phyloP scores from a whole-genome alignment of 2,329 filamentous ascomycete species.

The Myriosclerotinia duriaeana region DNA sequence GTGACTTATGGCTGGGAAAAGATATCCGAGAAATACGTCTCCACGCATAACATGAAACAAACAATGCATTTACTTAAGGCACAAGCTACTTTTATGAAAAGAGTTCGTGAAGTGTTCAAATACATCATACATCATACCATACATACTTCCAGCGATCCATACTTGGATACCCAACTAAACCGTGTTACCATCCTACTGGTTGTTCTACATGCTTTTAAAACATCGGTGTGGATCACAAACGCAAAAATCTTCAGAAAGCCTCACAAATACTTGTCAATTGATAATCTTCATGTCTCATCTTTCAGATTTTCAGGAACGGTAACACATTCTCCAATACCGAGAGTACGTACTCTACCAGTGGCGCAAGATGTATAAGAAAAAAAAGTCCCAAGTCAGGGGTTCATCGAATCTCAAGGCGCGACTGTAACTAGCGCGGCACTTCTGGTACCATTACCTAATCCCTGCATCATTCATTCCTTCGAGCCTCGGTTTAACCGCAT shows the following conservation, averaged over 20 bases:
- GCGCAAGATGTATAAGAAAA: neutral
- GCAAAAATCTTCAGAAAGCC: neutral
- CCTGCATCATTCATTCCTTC: constrained; percentile 13
- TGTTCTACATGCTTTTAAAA: constrained; percentile 9
- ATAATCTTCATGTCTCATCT: neutral
- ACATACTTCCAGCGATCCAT: constrained; percentile 17
- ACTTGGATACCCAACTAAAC: neutral
- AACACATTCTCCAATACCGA: neutral
- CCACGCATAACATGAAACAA: neutral
- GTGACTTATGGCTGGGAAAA: neutral
- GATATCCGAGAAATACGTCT: constrained; percentile 3
- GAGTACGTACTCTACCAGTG: neutral
- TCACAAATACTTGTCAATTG: neutral
- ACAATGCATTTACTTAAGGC: neutral
- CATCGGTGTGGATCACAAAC: constrained; percentile 14
- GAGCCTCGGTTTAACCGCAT: constrained; percentile 18
- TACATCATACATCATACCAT: constrained; percentile 6
- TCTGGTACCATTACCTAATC: constrained; percentile 4
- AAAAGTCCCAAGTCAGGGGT: constrained; percentile 5
- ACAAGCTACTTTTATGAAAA: constrained; percentile 1
- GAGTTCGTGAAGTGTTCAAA: constrained; percentile 15
- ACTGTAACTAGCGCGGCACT: neutral
- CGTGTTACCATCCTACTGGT: constrained; percentile 22
- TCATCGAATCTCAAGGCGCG: neutral
- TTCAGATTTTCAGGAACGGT: constrained; percentile 1